Base-by-base conservation (phyloP, 768 basidiomycete genomes). In the Russula earlei region DNA sequence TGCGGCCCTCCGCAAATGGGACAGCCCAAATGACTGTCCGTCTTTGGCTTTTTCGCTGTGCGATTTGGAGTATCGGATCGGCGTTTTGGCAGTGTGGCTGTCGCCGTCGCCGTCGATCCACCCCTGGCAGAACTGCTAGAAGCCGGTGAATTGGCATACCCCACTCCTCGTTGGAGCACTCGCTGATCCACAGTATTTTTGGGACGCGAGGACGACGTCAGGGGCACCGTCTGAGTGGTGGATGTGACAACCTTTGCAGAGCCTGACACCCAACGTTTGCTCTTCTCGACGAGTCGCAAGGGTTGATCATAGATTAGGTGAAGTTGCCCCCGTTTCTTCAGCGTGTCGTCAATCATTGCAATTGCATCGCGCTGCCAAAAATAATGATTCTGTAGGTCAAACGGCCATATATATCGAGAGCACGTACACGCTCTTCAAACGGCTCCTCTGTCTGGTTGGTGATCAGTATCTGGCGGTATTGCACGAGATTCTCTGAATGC, bases 381-480 rank as follows among this genome's bases (percentile, higher is more conserved):
- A 2, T 44, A 42, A 45, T 37, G 48, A 49, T 62, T 49, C 51
- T 54, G 48, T 42, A 44, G 17, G 15, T n/a, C 25, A 62, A 15
- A 51, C 36, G 14, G 20, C 37, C 54, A 49, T 15, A 31, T 20
- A 19, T 42, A 55, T 45, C 11, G 15, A 17, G 19, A 54, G 3
- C 24, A 70, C 72, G 62, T 68, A 87, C 87, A 63, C 86, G 73
- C 36, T 77, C 74, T 65, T 84, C 81, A 63, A 78, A 75, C 42
- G 85, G 73, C 61, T 91, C 88, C 61, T 83, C 81, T 15, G 78
- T 76, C n/a, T 77, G 73, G 58, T 85, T 75, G 27, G 77, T 67
- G 58, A 89, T 68, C 36, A 90, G 68, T 71, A 87, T 82, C 44
- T 77, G 73, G 42, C 87, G 79, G 63, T 81, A 89, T 62, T 86